Conservation (phyloP, 176 grass and related monocot genomes). For the barley (Hordeum vulgare) region MorexV3_pseudomolecules_assembly NC_058523.1:558073587-558074086, state of each 20-base stretch:
- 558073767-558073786: slow-evolving; percentile 96
- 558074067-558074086: slow-evolving; percentile 25
- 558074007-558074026: slow-evolving; percentile 91
- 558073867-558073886: background rate
- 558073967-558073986: slow-evolving; percentile 90
- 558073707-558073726: background rate
- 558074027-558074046: slow-evolving; percentile 25
- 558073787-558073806: slow-evolving; percentile 99
- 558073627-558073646: too few species aligned
- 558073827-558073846: slow-evolving; percentile 34
- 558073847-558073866: background rate
- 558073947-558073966: slow-evolving; percentile 95
- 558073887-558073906: background rate
- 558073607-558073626: too few species aligned
- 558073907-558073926: slow-evolving; percentile 36
- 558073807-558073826: slow-evolving; percentile 92
- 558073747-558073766: slow-evolving; percentile 65
- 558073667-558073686: background rate
- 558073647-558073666: too few species aligned
- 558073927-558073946: slow-evolving; percentile 98
- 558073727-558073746: background rate
- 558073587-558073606: too few species aligned
- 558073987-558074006: slow-evolving; percentile 83
- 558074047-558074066: background rate
- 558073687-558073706: background rate